Evolutionary conservation across 2,329 filamentous ascomycete genomes (phyloP), one percentile per base, ranked within the genome.

Genomic region (Lachnellula suecica): DNA sequence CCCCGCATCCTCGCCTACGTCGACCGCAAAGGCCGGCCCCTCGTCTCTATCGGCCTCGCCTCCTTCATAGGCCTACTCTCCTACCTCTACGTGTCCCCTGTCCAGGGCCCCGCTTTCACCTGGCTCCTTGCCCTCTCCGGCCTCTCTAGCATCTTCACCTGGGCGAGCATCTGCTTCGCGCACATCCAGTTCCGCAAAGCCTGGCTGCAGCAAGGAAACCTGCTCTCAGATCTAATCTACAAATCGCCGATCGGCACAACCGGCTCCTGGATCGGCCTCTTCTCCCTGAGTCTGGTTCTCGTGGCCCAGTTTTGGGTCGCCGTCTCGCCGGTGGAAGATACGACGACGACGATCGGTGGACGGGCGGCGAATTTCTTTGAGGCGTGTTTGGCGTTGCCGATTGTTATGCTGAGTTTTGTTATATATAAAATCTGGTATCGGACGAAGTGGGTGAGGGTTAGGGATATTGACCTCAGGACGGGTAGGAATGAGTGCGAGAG

Each of bases 181-280:
- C 92, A 97, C 71, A 95, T 97, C 67, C 89, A 91, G 49, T 97
- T 97, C 81, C 89, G 92, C 56, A 74, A 74, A 23, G 89, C 86
- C 11, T 96, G 91, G 90, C 74, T 75, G 24, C 67, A 72, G 20
- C 82, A 85, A 54, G 83, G 83, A 15, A 81, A 80, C 60, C 75
- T 72, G 2, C 65, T 85, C 4, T 79, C 84, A 7, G 82, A 85
- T 63, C 79, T 89, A 7, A 79, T 85, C 2, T 89, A 85, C 72
- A 70, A 71, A 44, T 83, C 83, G 13, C 71, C 77, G 27, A 76
- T 81, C 42, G 86, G 86, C 49, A 72, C 84, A 4, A 71, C 66
- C 2, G 86, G 86, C 15, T 87, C 83, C 0, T 88, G 75, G 68
- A 42, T 87, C 17, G 85, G 85, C 15, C 70, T 88, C 11, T 43